Conservation (phyloP, 2,329 filamentous ascomycete species). For the Macrophomina pseudophaseolina region DNA sequence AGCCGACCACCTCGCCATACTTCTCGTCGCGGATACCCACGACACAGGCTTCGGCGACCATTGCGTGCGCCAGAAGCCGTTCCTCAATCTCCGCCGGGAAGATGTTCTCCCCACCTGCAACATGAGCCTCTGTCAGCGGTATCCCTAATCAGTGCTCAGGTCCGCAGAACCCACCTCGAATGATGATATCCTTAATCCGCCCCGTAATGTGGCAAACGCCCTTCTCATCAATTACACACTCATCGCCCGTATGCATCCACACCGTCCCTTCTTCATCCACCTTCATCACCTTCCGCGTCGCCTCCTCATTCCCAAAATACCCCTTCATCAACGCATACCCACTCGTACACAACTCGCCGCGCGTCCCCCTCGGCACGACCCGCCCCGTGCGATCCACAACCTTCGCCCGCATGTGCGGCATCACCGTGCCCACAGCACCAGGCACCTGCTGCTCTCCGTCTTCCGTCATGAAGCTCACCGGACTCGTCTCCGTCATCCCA, state of each 20-base stretch:
- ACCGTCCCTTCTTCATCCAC: slow-evolving; percentile 60
- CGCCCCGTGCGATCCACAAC: slow-evolving; percentile 74
- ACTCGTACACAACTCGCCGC: slow-evolving; percentile 79
- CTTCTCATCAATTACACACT: slow-evolving; percentile 80
- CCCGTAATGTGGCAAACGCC: slow-evolving; percentile 90
- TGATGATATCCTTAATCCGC: slow-evolving; percentile 93
- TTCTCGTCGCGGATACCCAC: slow-evolving; percentile 81
- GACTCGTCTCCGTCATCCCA: slow-evolving; percentile 90
- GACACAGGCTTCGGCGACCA: slow-evolving; percentile 76
- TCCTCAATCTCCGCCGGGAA: slow-evolving; percentile 93
- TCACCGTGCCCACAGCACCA: slow-evolving; percentile 73
- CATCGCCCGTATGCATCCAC: slow-evolving; percentile 94
- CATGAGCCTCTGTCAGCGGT: slow-evolving; percentile 30
- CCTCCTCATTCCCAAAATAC: slow-evolving; percentile 76
- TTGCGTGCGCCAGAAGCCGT: slow-evolving; percentile 74
- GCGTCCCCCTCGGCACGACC: slow-evolving; percentile 67
- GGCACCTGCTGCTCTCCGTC: slow-evolving; percentile 75
- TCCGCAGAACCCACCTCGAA: slow-evolving; percentile 62
- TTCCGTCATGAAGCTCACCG: slow-evolving; percentile 78
- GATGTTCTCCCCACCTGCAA: slow-evolving; percentile 81
- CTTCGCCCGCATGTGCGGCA: slow-evolving; percentile 82
- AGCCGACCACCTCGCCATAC: slow-evolving; percentile 78
- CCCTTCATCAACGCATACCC: slow-evolving; percentile 91
- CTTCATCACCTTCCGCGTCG: slow-evolving; percentile 72
- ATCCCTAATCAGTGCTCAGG: not conserved